Evolutionary conservation across 345 rosid genomes (phyloP).

Genomic region (Sapria himalayana): DNA sequence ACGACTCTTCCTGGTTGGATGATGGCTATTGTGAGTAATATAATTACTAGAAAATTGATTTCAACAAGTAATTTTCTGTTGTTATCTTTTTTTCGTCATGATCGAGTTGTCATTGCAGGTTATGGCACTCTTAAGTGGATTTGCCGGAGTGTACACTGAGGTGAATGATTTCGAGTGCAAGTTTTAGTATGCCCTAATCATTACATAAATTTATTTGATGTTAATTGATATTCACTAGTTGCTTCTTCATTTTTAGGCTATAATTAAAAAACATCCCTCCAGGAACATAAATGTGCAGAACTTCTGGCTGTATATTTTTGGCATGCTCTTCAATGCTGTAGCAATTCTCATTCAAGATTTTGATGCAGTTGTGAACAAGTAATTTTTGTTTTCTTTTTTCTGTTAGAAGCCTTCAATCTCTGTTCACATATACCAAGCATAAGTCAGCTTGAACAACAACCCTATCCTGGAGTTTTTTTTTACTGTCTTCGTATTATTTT

Average conservation of each 20-base stretch:
- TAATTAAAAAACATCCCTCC: constrained; percentile 75
- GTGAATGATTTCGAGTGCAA: no score
- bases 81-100: not conserved
- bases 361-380: constrained; percentile 74
- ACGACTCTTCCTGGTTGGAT: constrained; percentile 82
- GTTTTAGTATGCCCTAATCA: not conserved
- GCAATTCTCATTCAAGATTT: constrained; percentile 85
- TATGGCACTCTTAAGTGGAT: constrained; percentile 93
- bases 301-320: constrained; percentile 85
- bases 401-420: no score
- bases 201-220: not conserved
- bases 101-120: constrained; percentile 25
- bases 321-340: constrained; percentile 85
- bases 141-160: constrained; percentile 97
- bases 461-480: constrained; percentile 1
- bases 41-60: constrained; percentile 2
- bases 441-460: no score
- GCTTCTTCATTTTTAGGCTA: constrained; percentile 45
- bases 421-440: no score
- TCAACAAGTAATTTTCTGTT: not conserved
- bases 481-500: not conserved
- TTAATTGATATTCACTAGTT: no score
- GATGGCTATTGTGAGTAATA: constrained; percentile 78
- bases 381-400: constrained; percentile 14
- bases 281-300: constrained; percentile 92